These are phyloP conservation scores for Hortiboletus campestris DNA, from an alignment of 768 basidiomycete species.

Conservation along the genomic window DNA sequence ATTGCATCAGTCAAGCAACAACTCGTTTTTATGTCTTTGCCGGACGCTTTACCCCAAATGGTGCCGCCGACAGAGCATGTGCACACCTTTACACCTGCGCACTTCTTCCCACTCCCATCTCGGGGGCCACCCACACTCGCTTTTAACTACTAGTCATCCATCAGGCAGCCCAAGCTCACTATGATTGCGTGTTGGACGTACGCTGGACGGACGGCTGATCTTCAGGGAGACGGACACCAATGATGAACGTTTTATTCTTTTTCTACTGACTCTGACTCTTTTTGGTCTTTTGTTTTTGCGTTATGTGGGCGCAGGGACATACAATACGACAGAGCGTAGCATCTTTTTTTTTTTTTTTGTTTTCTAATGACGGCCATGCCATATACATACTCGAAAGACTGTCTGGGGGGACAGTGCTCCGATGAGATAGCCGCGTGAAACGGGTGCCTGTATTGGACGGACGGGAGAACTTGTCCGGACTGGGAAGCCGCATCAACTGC, in stretches of 20 bases:
- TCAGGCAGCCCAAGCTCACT: conserved; percentile 13
- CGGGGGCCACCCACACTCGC: conserved; percentile 21
- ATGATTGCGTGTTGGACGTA: conserved; percentile 28
- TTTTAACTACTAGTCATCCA: conserved; percentile 11
- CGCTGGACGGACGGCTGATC: conserved; percentile 23
- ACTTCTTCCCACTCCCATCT: background rate
- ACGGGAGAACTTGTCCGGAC: background rate
- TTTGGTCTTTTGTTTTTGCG: conserved; percentile 19
- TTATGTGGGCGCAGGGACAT: conserved; percentile 22
- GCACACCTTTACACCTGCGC: conserved; percentile 5
- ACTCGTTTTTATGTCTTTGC: conserved; percentile 19
- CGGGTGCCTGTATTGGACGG: conserved; percentile 12
- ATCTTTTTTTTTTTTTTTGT: background rate
- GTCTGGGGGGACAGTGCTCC: conserved; percentile 16
- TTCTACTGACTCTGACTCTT: conserved; percentile 15
- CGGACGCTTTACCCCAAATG: conserved; percentile 20
- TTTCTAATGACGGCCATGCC: conserved; percentile 28
- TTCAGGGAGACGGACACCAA: conserved; percentile 25
- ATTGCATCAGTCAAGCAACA: conserved; percentile 25
- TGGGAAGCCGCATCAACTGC: conserved; percentile 1
- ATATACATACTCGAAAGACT: conserved; percentile 10
- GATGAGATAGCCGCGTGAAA: background rate
- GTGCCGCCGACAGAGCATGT: conserved; percentile 14
- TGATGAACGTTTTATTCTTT: conserved; percentile 17
- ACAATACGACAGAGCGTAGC: conserved; percentile 29